Base-by-base conservation (phyloP, 345 rosid species). In the Salix exigua region DNA sequence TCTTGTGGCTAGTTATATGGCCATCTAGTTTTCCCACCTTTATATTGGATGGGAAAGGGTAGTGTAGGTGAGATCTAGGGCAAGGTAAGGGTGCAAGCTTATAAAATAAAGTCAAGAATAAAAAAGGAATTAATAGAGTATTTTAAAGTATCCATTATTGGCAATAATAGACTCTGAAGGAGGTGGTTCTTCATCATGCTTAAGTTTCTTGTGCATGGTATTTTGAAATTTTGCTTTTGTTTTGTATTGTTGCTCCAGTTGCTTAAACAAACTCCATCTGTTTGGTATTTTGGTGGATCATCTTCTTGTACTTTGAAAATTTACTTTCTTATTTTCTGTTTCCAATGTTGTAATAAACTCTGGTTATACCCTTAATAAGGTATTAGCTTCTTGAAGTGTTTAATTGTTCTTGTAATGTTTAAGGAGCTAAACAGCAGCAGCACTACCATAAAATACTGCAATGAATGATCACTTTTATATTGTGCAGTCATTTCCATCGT, bases 61-160 rank as follows among this genome's bases (percentile, higher is more conserved):
- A 77, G 82, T 81, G 73, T 87, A 85, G 88, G 64, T 74, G 74
- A 85, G 78, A 75, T 79, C 26, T 78, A 78, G 87, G 84, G 66
- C 40, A 81, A 87, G 89, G 87, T 81, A 79, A 82, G 81, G 75
- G 75, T 42, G 64, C 72, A 70, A 78, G 9, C 37, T 55, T 0
- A 30, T 77, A 71, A 65, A 30, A 66, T 60, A 4, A 21, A 53
- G 18, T 68, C 35, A 33, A 69, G 46, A 31, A 55, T 66, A 40
- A 6, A 58, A 68, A 69, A 14, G 51, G 51, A 38, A 64, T 33
- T 19, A 7, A 6, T 18, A 6, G 7, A 62, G 4, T 35, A 23
- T 18, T 75, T 78, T 55, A 35, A 75, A 68, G 25, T 21, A 21
- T 53, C 61, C 12, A 2, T 53, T 53, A 55, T 55, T 66, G 26